Evolutionary conservation across 768 basidiomycete species (phyloP).

Genomic region (Pulveroboletus ravenelii): DNA sequence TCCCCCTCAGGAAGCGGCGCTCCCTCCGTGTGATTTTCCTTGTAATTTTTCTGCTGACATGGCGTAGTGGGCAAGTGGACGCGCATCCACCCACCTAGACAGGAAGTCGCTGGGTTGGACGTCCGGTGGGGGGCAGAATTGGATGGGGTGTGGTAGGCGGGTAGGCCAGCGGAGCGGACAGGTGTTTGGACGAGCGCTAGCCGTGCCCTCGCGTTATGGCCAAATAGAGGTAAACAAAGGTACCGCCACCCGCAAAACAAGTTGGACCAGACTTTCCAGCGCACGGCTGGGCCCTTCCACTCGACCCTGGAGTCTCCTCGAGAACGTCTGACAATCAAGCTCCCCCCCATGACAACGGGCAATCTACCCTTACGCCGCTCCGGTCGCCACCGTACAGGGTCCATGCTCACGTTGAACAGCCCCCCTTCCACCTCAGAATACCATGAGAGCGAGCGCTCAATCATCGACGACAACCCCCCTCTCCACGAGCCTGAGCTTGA

Average conservation of each 20-base stretch:
- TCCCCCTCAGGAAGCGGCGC: conserved; percentile 2
- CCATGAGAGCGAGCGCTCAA: conserved; percentile 31
- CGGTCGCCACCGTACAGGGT: conserved; percentile 18
- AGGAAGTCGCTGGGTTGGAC: neutral
- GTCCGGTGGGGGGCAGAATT: neutral
- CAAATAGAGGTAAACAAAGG: conserved; percentile 28
- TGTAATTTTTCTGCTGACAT: conserved; percentile 2
- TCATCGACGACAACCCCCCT: conserved; percentile 23
- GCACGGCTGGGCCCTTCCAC: conserved; percentile 9
- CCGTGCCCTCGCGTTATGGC: conserved; percentile 6
- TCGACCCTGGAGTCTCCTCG: conserved; percentile 20
- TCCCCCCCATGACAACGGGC: conserved; percentile 17
- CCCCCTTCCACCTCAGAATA: conserved; percentile 30
- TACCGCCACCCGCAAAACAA: conserved; percentile 32
- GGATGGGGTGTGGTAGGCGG: conserved; percentile 14
- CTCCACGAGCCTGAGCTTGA: neutral
- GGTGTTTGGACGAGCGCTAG: conserved; percentile 23
- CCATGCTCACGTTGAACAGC: conserved; percentile 21
- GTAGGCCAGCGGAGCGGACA: conserved; percentile 21
- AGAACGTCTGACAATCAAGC: conserved; percentile 20
- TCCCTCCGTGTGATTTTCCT: conserved; percentile 3
- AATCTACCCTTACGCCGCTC: conserved; percentile 24
- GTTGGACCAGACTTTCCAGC: conserved; percentile 18
- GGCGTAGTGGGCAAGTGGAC: neutral
- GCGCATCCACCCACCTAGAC: neutral